Base-by-base conservation (phyloP, 306 rosid genomes). In the Cucumis melo region DNA sequence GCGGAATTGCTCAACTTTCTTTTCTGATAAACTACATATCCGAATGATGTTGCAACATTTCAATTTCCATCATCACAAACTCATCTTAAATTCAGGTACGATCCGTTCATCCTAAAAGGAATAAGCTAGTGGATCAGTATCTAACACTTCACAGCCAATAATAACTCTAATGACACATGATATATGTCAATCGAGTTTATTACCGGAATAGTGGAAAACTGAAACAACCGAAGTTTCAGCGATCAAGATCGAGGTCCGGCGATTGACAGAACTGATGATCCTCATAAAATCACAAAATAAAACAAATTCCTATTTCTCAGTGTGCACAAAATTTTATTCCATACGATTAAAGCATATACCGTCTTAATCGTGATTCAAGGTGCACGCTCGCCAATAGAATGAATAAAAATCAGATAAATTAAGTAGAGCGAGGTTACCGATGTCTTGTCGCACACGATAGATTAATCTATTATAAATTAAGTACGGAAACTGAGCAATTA, bases 341-440 rank as follows among this genome's bases (percentile, higher is more conserved):
- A 12, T 46, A 21, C 57, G 38, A 44, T 70, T 70, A 70, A 23
- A 70, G 57, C 54, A 4, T 23, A 67, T 23, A 67, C 57, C 44
- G 75, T 21, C 21, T 39, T 39, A 20, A 20, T 66, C 75, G 38
- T 70, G 75, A 46, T 24, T 70, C 36, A 70, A 70, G 56, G 57
- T 70, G 75, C 75, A 70, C 75, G 27, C 20, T 70, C 55, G 57
- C 75, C 75, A 21, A 67, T 70, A n/a, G 29, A 66, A 66, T 10
- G 73, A 66, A 66, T 39, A 66, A 66, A 38, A 42, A 68, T 44
- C n/a, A 42, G 55, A 17, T 70, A 44, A 46, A 44, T 21, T 67
- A 42, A 42, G 4, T 70, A 21, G 19, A 70, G 55, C 57, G 75
- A 14, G 23, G 3, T 56, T 70, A 70, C 55, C 75, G 21, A 70